phyloP scores from a whole-genome alignment of 768 basidiomycete genomes.

The Amanita inopinata region DNA sequence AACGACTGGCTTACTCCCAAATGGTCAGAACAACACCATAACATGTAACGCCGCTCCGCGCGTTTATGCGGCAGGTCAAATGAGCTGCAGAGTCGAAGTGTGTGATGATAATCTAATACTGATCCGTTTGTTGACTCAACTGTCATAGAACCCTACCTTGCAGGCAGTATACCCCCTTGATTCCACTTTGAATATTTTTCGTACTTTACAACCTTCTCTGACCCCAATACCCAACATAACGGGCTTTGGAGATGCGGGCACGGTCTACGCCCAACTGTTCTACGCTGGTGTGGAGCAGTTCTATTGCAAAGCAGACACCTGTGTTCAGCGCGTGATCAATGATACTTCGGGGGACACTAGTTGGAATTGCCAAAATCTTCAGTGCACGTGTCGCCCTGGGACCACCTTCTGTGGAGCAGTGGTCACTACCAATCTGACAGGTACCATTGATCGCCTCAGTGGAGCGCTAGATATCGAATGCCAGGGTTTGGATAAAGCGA shows the following conservation, averaged over 20 bases:
- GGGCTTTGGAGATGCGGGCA: conserved; percentile 42
- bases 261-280: conserved; percentile 61
- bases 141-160: conserved; percentile 69
- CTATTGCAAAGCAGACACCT: conserved; percentile 65
- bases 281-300: conserved; percentile 86
- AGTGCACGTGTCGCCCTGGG: conserved; percentile 61
- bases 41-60: conserved; percentile 61
- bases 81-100: conserved; percentile 80
- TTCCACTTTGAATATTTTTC: conserved; percentile 70
- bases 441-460: conserved; percentile 51
- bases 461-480: conserved; percentile 69
- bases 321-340: conserved; percentile 45
- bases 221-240: conserved; percentile 59
- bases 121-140: not conserved
- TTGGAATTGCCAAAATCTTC: conserved; percentile 67
- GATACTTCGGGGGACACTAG: conserved; percentile 30
- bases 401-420: conserved; percentile 69
- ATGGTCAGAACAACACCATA: conserved; percentile 51
- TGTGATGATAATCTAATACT: conserved; percentile 18
- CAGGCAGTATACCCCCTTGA: conserved; percentile 63
- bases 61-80: conserved; percentile 72
- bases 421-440: conserved; percentile 37
- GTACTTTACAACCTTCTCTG: conserved; percentile 60
- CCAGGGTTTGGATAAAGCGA: conserved; percentile 31
- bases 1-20: conserved; percentile 19